Evolutionary conservation across 805 yeast genomes (phyloP), one percentile per base, ranked within the genome.

Genomic region (Candida nanaspora): DNA sequence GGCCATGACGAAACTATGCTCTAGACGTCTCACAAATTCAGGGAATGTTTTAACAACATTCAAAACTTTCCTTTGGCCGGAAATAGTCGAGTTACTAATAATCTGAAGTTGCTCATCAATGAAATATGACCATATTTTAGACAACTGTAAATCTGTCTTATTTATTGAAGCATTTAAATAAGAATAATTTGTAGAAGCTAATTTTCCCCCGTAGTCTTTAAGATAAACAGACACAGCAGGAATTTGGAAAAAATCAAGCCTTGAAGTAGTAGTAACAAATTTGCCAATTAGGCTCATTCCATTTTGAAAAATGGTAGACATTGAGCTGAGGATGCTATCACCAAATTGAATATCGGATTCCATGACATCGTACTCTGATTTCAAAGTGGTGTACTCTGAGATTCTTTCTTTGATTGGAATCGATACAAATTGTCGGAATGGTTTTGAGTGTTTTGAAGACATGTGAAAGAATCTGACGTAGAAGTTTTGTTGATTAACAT

Each of bases 151-250:
- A n/a, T 66, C 61, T 5, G 79, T 47, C 44, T 74, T 76, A 26
- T 65, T 67, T 45, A 82, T 64, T 39, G 71, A 65, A 31, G 70
- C 67, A 43, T 74, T 63, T 18, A 73, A 61, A 49, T 72, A 86
- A 46, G 85, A 95, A 52, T 82, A 88, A 54, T 76, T 74, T 1
- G 81, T 66, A 8, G 74, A 61, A 9, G 70, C 70, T 16, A 68
- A 53, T 10, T 50, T 53, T 20, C 49, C 50, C 6, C 59, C 49
- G n/a, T 63, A 57, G 21, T 59, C 49, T 43, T 78, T 80, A 9
- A 77, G 48, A 30, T 66, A 55, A 2, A 68, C 49, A 35, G 72
- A 45, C 1, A 75, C 48, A 3, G 66, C 59, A 1, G 80, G 76
- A 14, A 64, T 57, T 26, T 68, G 65, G 10, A 70, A 53, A 30